Base-by-base conservation (phyloP, 1,139 yeast species). In the Meyerozyma sp. region DNA sequence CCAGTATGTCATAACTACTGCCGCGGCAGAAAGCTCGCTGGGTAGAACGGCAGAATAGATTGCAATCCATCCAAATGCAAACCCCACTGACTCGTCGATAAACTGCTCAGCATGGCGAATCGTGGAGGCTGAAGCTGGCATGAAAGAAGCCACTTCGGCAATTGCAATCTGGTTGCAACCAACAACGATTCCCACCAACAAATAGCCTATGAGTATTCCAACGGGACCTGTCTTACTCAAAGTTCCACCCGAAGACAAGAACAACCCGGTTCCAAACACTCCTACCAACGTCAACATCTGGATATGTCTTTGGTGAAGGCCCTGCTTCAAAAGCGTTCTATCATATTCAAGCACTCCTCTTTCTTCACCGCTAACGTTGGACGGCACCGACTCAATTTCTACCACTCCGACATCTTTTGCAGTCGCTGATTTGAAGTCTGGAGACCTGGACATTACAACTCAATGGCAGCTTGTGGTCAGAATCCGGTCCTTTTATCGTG, bases 211-310 rank as follows among this genome's bases (percentile, higher is more conserved):
- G n/a, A 59, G 28, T 49, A 59, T 43, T 4, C 61, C 61, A 9
- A 54, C 58, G 14, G 54, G 53, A n/a, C 63, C 62, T 5, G 49
- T 40, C 11, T 42, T 38, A 11, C 42, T 42, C 42, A 58, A 47
- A 4, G 61, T 51, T 9, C 54, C 53, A 5, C 63, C 63, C 5
- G 57, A 51, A 21, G 57, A 51, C n/a, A 57, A 45, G 42, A 58
- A 57, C 7, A 59, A 43, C 8, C 63, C 63, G 6, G 66, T 61
- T 32, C 66, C 66, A 42, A 61, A 52, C 6, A 58, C 59, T 14
- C 62, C 63, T 9, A 58, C 69, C 40, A 66, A 55, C 4, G 70
- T 55, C 23, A 66, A 49, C 63, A 66, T 65, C 36, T 59, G 60
- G 36, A 66, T 52, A 40, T 64, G 68, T 45, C 70, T 57, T 30